These are phyloP conservation scores for Fagus crenata DNA, from an alignment of 306 rosid genomes.

Conservation along the genomic window DNA sequence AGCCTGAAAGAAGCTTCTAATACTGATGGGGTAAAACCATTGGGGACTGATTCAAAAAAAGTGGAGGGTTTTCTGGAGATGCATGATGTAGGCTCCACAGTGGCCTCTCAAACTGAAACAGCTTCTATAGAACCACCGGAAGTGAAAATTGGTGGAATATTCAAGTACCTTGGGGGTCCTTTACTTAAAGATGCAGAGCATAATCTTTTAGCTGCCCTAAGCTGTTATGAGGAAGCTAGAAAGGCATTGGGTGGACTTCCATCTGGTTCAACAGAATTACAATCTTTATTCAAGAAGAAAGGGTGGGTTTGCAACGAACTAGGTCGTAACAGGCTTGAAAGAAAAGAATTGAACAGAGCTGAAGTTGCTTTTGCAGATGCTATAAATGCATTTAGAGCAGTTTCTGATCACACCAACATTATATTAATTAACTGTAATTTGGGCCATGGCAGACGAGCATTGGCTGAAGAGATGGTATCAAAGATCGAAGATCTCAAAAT, in stretches of 20 bases:
- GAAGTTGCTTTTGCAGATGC: constrained; percentile 79
- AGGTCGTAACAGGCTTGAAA: constrained; percentile 77
- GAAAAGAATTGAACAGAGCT: constrained; percentile 68
- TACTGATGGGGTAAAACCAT: constrained; percentile 32
- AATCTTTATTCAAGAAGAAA: constrained; percentile 65
- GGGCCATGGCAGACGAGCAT: constrained; percentile 92
- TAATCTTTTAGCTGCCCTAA: constrained; percentile 61
- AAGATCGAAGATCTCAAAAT: constrained; percentile 61
- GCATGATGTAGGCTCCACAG: constrained; percentile 29
- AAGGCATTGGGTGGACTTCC: constrained; percentile 65
- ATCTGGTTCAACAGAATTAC: constrained; percentile 65
- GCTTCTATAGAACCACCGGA: constrained; percentile 43
- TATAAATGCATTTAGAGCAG: constrained; percentile 83
- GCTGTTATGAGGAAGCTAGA: constrained; percentile 83
- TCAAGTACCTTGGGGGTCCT: constrained; percentile 78
- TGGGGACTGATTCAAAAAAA: constrained; percentile 36
- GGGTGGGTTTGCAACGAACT: constrained; percentile 97
- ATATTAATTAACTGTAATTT: constrained; percentile 85
- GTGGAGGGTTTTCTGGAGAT: constrained; percentile 34
- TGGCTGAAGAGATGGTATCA: constrained; percentile 83
- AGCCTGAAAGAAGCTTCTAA: constrained; percentile 24
- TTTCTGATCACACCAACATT: constrained; percentile 84
- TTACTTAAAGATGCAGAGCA: constrained; percentile 54
- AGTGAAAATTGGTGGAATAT: constrained; percentile 83
- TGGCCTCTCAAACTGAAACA: constrained; percentile 41